Evolutionary conservation across 2,329 filamentous ascomycete genomes (phyloP).

Genomic region (Pseudophaeomoniella oleicola): DNA sequence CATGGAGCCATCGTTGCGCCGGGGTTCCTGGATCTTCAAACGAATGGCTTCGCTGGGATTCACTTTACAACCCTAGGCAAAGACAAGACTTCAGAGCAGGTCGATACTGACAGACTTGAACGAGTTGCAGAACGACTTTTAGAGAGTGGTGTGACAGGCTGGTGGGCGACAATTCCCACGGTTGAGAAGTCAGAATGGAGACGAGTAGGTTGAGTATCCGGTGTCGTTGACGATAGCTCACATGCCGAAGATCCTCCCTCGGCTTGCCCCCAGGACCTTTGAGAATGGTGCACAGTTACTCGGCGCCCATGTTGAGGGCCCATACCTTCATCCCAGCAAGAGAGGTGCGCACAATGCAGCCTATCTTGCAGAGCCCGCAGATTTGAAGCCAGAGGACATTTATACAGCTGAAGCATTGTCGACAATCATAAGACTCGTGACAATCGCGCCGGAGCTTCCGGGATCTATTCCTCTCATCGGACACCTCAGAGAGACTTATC

Average conservation of each 20-base stretch:
- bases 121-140: conserved; percentile 6
- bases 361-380: conserved; percentile 23
- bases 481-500: conserved; percentile 19
- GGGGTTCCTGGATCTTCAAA: conserved; percentile 41
- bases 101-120: conserved; percentile 5
- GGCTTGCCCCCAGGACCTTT: conserved; percentile 27
- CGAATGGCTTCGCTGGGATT: conserved; percentile 31
- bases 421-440: conserved; percentile 32
- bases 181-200: conserved; percentile 8
- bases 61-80: conserved; percentile 9
- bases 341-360: conserved; percentile 37
- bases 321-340: conserved; percentile 37
- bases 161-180: conserved; percentile 11
- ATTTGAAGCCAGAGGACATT: conserved; percentile 18
- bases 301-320: conserved; percentile 42
- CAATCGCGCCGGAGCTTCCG: conserved; percentile 37
- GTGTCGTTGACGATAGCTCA: neutral
- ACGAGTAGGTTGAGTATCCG: conserved; percentile 4
- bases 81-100: conserved; percentile 1
- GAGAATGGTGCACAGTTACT: conserved; percentile 32
- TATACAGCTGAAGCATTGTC: conserved; percentile 31
- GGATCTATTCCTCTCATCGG: conserved; percentile 26
- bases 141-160: conserved; percentile 9
- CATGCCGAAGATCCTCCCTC: conserved; percentile 30
- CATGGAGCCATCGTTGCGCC: conserved; percentile 36